A percentile compares a stretch with the other conserved stretches of the same genome.
These are phyloP conservation scores for Aspergillus nanangensis DNA, from an alignment of 495 filamentous ascomycete genomes.

Conservation along the genomic window DNA sequence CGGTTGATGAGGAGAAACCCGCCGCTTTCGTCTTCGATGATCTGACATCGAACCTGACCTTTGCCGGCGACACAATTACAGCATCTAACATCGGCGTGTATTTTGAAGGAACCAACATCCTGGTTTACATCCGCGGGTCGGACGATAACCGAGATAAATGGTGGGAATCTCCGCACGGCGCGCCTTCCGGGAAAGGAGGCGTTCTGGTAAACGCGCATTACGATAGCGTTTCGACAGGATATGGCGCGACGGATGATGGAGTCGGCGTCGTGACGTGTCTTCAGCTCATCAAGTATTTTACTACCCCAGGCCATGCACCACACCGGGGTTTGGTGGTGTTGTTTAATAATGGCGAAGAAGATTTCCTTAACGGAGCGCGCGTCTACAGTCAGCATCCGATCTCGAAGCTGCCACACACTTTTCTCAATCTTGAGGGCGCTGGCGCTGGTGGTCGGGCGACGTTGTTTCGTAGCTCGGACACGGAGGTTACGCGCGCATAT, in stretches of 20 bases:
- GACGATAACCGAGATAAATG: conserved; percentile 63
- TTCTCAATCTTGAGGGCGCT: conserved; percentile 92
- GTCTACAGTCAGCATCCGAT: conserved; percentile 83
- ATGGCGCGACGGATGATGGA: conserved; percentile 90
- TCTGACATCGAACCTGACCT: conserved; percentile 72
- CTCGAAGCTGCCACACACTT: conserved; percentile 70
- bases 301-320: conserved; percentile 67
- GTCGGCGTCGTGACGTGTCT: conserved; percentile 81
- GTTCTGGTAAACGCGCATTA: conserved; percentile 95
- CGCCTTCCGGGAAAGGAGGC: conserved; percentile 59
- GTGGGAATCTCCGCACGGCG: conserved; percentile 50
- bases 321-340: conserved; percentile 77
- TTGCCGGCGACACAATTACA: conserved; percentile 23
- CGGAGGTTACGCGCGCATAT: conserved; percentile 80
- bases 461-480: conserved; percentile 81
- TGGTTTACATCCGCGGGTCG: conserved; percentile 82
- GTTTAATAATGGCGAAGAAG: conserved; percentile 95
- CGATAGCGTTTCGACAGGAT: conserved; percentile 89
- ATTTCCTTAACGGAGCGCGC: conserved; percentile 83
- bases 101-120: conserved; percentile 89
- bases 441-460: conserved; percentile 88
- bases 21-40: conserved; percentile 73
- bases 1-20: conserved; percentile 22
- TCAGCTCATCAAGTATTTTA: conserved; percentile 87
- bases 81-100: conserved; percentile 47